Evolutionary conservation across 2,329 filamentous ascomycete species (phyloP).

Genomic region (Phialophora expanda): DNA sequence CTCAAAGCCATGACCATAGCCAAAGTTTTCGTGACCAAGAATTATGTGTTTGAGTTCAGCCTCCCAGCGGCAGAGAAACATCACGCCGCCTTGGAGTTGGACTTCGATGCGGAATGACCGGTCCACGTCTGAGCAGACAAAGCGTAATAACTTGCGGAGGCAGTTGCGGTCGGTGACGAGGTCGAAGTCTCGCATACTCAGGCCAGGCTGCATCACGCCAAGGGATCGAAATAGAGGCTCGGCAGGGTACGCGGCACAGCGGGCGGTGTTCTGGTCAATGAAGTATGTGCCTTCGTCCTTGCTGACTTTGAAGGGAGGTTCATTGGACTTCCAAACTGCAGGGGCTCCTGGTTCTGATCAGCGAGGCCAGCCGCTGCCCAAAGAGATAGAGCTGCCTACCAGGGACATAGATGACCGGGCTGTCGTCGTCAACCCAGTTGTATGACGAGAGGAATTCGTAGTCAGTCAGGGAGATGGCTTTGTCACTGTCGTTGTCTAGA

Average conservation of each 20-base stretch:
- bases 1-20: constrained; percentile 55
- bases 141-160: constrained; percentile 52
- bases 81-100: not conserved
- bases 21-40: constrained; percentile 46
- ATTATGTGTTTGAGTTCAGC: constrained; percentile 39
- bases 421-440: constrained; percentile 54
- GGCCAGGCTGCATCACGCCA: not conserved
- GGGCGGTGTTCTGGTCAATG: constrained; percentile 54
- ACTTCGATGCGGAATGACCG: constrained; percentile 20
- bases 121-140: constrained; percentile 44
- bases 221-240: constrained; percentile 37
- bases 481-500: not conserved
- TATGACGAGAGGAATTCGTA: constrained; percentile 55
- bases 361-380: not conserved
- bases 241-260: constrained; percentile 43
- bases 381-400: constrained; percentile 41
- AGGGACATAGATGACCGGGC: constrained; percentile 54
- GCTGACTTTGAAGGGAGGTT: constrained; percentile 33
- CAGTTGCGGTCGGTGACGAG: constrained; percentile 55
- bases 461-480: constrained; percentile 2
- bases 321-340: not conserved
- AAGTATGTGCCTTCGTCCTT: constrained; percentile 47
- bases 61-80: not conserved
- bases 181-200: not conserved
- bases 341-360: not conserved